These are phyloP conservation scores for Colletotrichum chrysophilum DNA, from an alignment of 2,329 filamentous ascomycete species.

Conservation along the genomic window DNA sequence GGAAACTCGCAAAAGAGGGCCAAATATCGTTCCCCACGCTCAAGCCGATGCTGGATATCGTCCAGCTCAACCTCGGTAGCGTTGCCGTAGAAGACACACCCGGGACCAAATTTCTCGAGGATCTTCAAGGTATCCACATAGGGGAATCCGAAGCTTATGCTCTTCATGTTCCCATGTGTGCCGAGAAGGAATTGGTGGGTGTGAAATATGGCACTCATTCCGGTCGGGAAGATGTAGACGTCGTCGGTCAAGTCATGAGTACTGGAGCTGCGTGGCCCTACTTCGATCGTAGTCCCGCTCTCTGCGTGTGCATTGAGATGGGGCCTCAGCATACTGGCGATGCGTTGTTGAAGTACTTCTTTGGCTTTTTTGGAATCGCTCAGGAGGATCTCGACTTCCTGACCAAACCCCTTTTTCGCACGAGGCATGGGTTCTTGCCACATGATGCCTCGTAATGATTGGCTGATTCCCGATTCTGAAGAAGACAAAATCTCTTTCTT, in stretches of 20 bases:
- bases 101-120: conserved; percentile 89
- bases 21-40: conserved; percentile 76
- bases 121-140: conserved; percentile 98
- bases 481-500: not conserved
- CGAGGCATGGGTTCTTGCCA: no score
- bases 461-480: not conserved
- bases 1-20: conserved; percentile 95
- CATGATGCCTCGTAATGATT: not conserved
- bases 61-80: conserved; percentile 80
- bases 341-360: conserved; percentile 81
- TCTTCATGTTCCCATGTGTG: conserved; percentile 69
- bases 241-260: conserved; percentile 58
- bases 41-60: conserved; percentile 75
- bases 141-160: conserved; percentile 91
- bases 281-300: not conserved
- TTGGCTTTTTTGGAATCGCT: conserved; percentile 33
- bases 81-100: conserved; percentile 85
- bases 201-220: conserved; percentile 96
- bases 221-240: conserved; percentile 84
- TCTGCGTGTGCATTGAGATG: not conserved
- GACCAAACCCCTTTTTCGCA: not conserved
- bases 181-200: conserved; percentile 76
- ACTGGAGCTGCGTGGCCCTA: not conserved
- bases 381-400: not conserved
- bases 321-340: conserved; percentile 66